Evolutionary conservation across 202 grass and related monocot genomes (phyloP), one percentile per base, ranked within the genome.

Genomic region (Brachypodium distachyon): DNA sequence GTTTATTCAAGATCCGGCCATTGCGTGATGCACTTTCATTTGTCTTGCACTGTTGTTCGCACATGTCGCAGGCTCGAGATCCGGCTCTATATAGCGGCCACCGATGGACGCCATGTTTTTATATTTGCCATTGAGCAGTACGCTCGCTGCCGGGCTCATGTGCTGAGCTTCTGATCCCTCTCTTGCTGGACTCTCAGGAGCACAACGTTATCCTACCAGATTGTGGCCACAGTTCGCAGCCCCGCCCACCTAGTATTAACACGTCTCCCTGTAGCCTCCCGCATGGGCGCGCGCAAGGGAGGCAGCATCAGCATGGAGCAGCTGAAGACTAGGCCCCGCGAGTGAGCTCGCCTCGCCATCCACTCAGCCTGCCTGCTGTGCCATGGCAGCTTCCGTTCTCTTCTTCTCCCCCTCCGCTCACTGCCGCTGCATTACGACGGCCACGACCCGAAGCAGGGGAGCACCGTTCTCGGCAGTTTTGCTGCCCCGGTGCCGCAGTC

Each of bases 201-300:
- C 10, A 34, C 76, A 83, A 83, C 74, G 74, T 87, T 87, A 87
- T 87, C 85, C 42, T 87, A 42, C 40, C n/a, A 59, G 32, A 36
- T 23, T 68, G 70, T 87, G 85, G 80, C 26, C 79, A 87, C 48
- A 32, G 71, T 57, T 17, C 32, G 72, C 77, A 77, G 17, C 32
- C 37, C n/a, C n/a, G n/a, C n/a, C n/a, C n/a, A n/a, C n/a, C n/a
- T n/a, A n/a, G n/a, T n/a, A 66, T 73, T 22, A 47, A 69, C 75
- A 19, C 49, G 53, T 37, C 69, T 65, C 34, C 18, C n/a, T 7
- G 61, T 5, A 0, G 7, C 12, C 36, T 51, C 50, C 12, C 50
- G 23, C 40, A 73, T 47, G 51, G 37, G 42, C 67, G 67, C 19
- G 29, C 81, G 28, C 41, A 23, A 22, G 51, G 63, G 61, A 2